Evolutionary conservation across 2,329 filamentous ascomycete genomes (phyloP), one percentile per base, ranked within the genome.

Genomic region (Trichoderma brevicompactum): DNA sequence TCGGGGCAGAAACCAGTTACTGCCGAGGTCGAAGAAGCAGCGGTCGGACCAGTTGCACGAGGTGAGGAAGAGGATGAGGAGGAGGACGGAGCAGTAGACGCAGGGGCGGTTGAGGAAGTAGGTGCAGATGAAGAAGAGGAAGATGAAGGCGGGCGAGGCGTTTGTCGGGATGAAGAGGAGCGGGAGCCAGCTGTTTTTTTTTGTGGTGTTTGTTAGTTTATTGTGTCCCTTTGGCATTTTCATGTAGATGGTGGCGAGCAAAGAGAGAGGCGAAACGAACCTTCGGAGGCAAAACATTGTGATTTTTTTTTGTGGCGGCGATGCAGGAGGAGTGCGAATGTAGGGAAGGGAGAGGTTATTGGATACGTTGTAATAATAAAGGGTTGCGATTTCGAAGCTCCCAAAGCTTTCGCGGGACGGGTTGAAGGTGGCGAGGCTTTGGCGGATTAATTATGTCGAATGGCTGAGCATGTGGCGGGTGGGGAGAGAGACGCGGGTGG

Each of bases 21-120:
- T 91, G 75, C 82, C 85, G 73, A 97, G 91, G 81, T 98, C 94
- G 82, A 98, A 95, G 81, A 98, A 95, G 76, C 92, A 95, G 62
- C 89, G 88, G 76, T 94, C 91, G 70, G 90, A 91, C 92, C 92
- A 95, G 84, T 94, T 90, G 78, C 92, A 95, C 32, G 90, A 93
- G 32, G 93, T 96, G 70, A 94, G 86, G 82, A 97, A 96, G 71
- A 99, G 92, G 72, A 98, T 93, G 70, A 97, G 86, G 55, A 99
- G 92, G 62, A 99, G 90, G 68, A 97, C 89, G 67, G 93, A 97
- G 86, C 95, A 99, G 85, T 99, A 99, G 72, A 97, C 90, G 82
- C 95, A 99, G 62, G 95, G 95, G 64, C 94, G 89, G 80, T 97
- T 96, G 73, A 99, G 89, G 79, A 96, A 92, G 83, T 97, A 98